phyloP scores from a whole-genome alignment of 306 rosid genomes.

The Cicer cuneatum region DNA sequence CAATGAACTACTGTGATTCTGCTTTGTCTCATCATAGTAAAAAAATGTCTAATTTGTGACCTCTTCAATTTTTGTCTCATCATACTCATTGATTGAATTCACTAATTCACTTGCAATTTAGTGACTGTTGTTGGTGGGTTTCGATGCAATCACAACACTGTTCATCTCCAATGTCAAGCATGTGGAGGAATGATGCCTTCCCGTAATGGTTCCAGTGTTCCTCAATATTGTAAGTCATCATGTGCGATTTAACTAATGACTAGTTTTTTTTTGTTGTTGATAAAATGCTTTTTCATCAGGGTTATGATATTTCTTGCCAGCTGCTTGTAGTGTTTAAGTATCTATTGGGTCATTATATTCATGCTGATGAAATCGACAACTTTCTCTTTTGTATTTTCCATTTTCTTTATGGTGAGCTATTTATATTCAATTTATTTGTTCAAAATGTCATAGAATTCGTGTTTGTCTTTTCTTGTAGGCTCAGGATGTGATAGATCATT shows the following conservation, averaged over 20 bases:
- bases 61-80: constrained; percentile 17
- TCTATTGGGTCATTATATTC: constrained; percentile 22
- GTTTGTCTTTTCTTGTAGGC: constrained; percentile 56
- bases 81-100: constrained; percentile 29
- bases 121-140: constrained; percentile 69
- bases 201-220: constrained; percentile 53
- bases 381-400: constrained; percentile 35
- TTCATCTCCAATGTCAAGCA: constrained; percentile 87
- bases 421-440: constrained; percentile 16
- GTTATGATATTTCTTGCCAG: constrained; percentile 28
- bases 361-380: constrained; percentile 5
- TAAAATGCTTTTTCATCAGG: constrained; percentile 19
- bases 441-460: constrained; percentile 12
- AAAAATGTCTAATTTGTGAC: constrained; percentile 3
- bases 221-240: constrained; percentile 78
- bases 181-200: constrained; percentile 99
- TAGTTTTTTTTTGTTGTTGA: constrained; percentile 6
- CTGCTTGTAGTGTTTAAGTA: constrained; percentile 8
- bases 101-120: constrained; percentile 44
- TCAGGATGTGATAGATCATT: constrained; percentile 87
- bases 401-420: constrained; percentile 36
- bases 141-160: constrained; percentile 62
- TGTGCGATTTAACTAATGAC: constrained; percentile 36
- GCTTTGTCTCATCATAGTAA: not conserved
- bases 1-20: constrained; percentile 12